Conservation (phyloP, 495 filamentous ascomycete species). For the Annulohypoxylon nitens region DNA sequence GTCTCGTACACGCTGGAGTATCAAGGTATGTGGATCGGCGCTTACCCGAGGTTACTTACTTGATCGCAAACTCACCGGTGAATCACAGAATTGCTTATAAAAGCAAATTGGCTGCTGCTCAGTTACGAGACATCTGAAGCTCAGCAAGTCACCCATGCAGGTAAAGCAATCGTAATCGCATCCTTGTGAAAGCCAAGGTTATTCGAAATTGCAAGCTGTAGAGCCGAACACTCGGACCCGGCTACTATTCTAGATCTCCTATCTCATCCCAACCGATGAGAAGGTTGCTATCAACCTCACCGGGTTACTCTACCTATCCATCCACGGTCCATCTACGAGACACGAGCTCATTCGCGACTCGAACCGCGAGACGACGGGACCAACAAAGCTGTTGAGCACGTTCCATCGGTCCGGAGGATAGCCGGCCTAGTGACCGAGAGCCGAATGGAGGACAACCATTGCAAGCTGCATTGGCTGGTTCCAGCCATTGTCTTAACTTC, state of each 20-base stretch:
- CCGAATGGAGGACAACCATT: conserved; percentile 30
- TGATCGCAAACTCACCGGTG: conserved; percentile 18
- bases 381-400: conserved; percentile 49
- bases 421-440: conserved; percentile 38
- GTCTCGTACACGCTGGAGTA: conserved; percentile 72
- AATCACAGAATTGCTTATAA: conserved; percentile 69
- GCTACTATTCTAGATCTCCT: conserved; percentile 28
- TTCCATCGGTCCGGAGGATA: conserved; percentile 28
- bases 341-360: conserved; percentile 22
- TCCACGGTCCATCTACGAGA: conserved; percentile 23
- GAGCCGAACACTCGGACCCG: conserved; percentile 19
- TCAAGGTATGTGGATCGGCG: conserved; percentile 62
- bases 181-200: conserved; percentile 52
- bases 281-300: conserved; percentile 17
- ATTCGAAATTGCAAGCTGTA: conserved; percentile 9
- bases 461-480: conserved; percentile 43
- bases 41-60: background rate
- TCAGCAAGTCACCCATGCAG: conserved; percentile 62
- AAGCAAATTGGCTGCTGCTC: conserved; percentile 69
- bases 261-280: conserved; percentile 15
- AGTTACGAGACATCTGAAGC: conserved; percentile 68
- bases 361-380: conserved; percentile 25
- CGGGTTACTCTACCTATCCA: conserved; percentile 23
- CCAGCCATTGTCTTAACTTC: conserved; percentile 5
- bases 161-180: conserved; percentile 72